Conservation (phyloP, 805 yeast species). For the Schizosaccharomyces octosporus region DNA sequence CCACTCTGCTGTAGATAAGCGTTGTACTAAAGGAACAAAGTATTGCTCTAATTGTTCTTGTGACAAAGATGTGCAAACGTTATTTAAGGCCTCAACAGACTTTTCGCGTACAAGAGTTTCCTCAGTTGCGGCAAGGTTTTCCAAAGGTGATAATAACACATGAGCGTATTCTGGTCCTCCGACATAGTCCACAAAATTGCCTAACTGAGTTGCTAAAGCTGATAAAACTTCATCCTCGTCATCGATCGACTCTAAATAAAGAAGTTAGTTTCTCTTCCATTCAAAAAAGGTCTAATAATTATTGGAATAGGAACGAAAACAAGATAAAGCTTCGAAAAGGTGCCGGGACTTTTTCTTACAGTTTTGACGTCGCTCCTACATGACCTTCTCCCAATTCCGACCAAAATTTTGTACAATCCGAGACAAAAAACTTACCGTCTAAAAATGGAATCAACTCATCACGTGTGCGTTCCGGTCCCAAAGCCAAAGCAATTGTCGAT, state of each 20-base stretch:
- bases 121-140: slow-evolving; percentile 70
- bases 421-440: slow-evolving; percentile 22
- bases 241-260: slow-evolving; percentile 20
- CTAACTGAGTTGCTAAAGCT: slow-evolving; percentile 73
- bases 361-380: too few species aligned
- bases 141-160: slow-evolving; percentile 37
- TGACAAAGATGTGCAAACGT: slow-evolving; percentile 37
- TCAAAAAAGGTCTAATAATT: too few species aligned
- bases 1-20: slow-evolving; percentile 77
- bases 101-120: slow-evolving; percentile 64
- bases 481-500: slow-evolving; percentile 80
- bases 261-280: too few species aligned
- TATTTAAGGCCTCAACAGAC: slow-evolving; percentile 67
- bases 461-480: slow-evolving; percentile 83
- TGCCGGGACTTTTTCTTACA: too few species aligned
- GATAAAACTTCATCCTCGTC: slow-evolving; percentile 97
- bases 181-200: slow-evolving; percentile 62
- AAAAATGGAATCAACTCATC: slow-evolving; percentile 74
- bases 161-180: slow-evolving; percentile 58
- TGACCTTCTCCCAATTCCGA: background rate
- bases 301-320: too few species aligned
- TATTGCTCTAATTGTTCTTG: slow-evolving; percentile 34
- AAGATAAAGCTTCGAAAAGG: too few species aligned
- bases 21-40: slow-evolving; percentile 52
- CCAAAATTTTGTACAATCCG: background rate